Conservation (phyloP, 202 grass and related monocot genomes). For the Dendrocalamus latiflorus region DNA sequence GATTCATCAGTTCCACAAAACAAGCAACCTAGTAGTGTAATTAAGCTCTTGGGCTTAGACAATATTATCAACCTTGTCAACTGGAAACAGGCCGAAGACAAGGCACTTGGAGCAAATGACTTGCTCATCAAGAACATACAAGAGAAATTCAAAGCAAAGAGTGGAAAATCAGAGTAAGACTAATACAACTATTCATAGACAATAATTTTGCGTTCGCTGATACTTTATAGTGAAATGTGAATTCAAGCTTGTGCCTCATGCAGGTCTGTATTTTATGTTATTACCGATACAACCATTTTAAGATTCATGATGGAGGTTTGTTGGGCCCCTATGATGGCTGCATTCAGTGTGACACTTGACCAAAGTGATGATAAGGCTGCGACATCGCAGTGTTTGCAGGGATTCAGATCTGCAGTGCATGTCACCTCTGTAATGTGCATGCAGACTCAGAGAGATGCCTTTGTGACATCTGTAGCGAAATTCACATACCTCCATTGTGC, state of each 20-base stretch:
- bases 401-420: constrained; percentile 87
- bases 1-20: too few relatives aligned
- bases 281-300: constrained; percentile 83
- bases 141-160: constrained; percentile 98
- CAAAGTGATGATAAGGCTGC: constrained; percentile 86
- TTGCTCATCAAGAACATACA: constrained; percentile 95
- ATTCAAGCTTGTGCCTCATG: constrained; percentile 38
- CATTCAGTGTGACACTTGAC: constrained; percentile 98
- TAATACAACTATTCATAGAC: neutral
- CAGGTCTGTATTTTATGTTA: constrained; percentile 89
- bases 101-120: constrained; percentile 84
- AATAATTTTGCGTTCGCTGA: neutral
- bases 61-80: too few relatives aligned
- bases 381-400: constrained; percentile 79
- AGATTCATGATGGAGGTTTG: constrained; percentile 99
- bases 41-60: too few relatives aligned
- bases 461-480: constrained; percentile 96
- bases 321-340: constrained; percentile 99
- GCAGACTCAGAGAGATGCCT: constrained; percentile 97
- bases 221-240: constrained; percentile 20
- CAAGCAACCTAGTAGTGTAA: too few relatives aligned
- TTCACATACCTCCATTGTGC: constrained; percentile 99
- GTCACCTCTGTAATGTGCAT: constrained; percentile 92
- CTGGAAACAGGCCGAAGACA: constrained; percentile 85
- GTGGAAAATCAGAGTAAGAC: constrained; percentile 86